A percentile compares a stretch with the other conserved stretches of the same genome.
These are phyloP conservation scores for Solioccasus polychromus DNA, from an alignment of 768 basidiomycete genomes.

Conservation along the genomic window DNA sequence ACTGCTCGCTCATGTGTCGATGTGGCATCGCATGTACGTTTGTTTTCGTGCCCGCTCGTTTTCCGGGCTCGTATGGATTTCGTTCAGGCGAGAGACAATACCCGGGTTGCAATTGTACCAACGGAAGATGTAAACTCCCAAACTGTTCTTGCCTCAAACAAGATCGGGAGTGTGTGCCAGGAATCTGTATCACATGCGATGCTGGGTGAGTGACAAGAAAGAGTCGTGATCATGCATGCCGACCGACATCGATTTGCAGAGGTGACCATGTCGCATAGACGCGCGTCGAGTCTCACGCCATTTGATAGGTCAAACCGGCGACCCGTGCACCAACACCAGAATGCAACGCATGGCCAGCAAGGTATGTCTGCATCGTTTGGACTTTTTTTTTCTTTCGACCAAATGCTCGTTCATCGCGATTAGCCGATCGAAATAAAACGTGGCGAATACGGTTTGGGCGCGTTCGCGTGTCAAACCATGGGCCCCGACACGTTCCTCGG, in stretches of 20 bases:
- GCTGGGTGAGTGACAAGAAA: constrained; percentile 33
- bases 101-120: constrained; percentile 9
- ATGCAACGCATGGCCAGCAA: constrained; percentile 22
- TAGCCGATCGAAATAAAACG: constrained; percentile 38
- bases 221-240: neutral
- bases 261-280: no score
- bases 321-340: constrained; percentile 27
- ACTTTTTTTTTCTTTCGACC: neutral
- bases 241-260: no score
- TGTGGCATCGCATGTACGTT: constrained; percentile 43
- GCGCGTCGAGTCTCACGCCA: no score
- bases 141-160: constrained; percentile 38
- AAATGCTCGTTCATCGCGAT: no score
- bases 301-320: constrained; percentile 20
- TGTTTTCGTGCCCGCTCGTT: neutral
- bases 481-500: constrained; percentile 29
- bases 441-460: constrained; percentile 43
- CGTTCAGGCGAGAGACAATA: constrained; percentile 15
- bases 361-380: constrained; percentile 12
- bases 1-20: constrained; percentile 48
- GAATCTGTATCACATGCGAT: constrained; percentile 44
- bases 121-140: constrained; percentile 28
- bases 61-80: neutral
- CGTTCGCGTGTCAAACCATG: constrained; percentile 37
- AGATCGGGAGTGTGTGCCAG: constrained; percentile 51